Conservation (phyloP, 495 filamentous ascomycete genomes). For the Talaromyces borbonicus region DNA sequence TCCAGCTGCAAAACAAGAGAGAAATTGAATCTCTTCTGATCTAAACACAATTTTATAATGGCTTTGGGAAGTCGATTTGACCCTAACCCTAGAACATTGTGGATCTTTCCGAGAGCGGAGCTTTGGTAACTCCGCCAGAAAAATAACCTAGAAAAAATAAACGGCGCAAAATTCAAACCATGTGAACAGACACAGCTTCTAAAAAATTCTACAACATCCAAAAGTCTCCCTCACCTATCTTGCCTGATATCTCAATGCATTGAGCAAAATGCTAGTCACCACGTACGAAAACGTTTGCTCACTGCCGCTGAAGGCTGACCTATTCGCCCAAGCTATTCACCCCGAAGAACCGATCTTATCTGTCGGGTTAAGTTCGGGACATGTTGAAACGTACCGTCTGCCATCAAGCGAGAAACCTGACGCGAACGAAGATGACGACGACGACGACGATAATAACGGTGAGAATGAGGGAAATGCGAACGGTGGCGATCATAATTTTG, state of each 20-base stretch:
- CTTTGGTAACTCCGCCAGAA: no score
- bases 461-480: slow-evolving; percentile 36
- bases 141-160: no score
- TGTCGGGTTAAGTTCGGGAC: slow-evolving; percentile 73
- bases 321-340: slow-evolving; percentile 84
- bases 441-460: slow-evolving; percentile 26
- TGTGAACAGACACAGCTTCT: no score
- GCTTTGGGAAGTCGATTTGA: no score
- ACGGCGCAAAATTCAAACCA: no score
- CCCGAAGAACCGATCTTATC: slow-evolving; percentile 74
- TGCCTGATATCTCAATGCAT: neutral
- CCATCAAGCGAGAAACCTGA: slow-evolving; percentile 41
- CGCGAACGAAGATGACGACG: slow-evolving; percentile 34
- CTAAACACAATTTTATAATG: no score
- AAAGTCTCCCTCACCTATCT: no score
- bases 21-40: no score
- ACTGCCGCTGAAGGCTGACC: slow-evolving; percentile 73
- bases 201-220: no score
- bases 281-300: slow-evolving; percentile 86
- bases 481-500: slow-evolving; percentile 34
- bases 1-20: no score
- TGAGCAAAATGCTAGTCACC: slow-evolving; percentile 1
- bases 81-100: no score
- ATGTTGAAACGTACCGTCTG: slow-evolving; percentile 78
- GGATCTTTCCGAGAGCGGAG: no score